Evolutionary conservation across 805 yeast species (phyloP).

Genomic region (Saturnispora kantuleensis): DNA sequence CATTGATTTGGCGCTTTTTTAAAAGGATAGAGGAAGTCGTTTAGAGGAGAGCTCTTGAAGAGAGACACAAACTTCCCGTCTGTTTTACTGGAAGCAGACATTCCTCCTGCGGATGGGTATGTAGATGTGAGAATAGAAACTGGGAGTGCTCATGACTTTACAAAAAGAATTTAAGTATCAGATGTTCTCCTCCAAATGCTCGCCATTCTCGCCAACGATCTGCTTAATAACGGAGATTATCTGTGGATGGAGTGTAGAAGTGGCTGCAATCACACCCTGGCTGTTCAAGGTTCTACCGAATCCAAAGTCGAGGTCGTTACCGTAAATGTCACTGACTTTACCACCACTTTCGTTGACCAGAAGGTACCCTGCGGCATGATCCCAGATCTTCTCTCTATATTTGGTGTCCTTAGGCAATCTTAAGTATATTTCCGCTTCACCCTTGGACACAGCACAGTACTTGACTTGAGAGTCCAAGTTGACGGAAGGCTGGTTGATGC

Average conservation of each 20-base stretch:
- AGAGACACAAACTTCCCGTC: slow-evolving; percentile 22
- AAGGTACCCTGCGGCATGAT: slow-evolving; percentile 93
- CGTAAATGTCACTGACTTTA: slow-evolving; percentile 73
- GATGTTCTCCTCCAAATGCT: slow-evolving; percentile 19
- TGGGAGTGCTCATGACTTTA: neutral
- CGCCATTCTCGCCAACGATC: slow-evolving; percentile 28
- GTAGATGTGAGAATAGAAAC: neutral
- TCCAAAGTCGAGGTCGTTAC: slow-evolving; percentile 69
- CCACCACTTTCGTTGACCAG: slow-evolving; percentile 90
- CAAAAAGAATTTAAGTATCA: neutral
- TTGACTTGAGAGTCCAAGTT: slow-evolving; percentile 94
- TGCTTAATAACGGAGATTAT: slow-evolving; percentile 41
- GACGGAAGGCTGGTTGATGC: slow-evolving; percentile 48
- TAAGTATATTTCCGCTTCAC: slow-evolving; percentile 86
- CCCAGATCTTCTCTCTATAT: slow-evolving; percentile 96
- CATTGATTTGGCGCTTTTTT: slow-evolving; percentile 80
- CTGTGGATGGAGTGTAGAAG: slow-evolving; percentile 34
- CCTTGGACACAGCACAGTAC: slow-evolving; percentile 83
- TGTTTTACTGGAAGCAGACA: neutral
- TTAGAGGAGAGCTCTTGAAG: slow-evolving; percentile 49
- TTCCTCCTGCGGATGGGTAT: neutral
- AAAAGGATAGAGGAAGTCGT: slow-evolving; percentile 70
- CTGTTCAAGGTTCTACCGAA: slow-evolving; percentile 72
- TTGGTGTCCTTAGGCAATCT: slow-evolving; percentile 70
- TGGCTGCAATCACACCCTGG: slow-evolving; percentile 90